Conservation (phyloP, 306 rosid species). For the Malus sylvestris region DNA sequence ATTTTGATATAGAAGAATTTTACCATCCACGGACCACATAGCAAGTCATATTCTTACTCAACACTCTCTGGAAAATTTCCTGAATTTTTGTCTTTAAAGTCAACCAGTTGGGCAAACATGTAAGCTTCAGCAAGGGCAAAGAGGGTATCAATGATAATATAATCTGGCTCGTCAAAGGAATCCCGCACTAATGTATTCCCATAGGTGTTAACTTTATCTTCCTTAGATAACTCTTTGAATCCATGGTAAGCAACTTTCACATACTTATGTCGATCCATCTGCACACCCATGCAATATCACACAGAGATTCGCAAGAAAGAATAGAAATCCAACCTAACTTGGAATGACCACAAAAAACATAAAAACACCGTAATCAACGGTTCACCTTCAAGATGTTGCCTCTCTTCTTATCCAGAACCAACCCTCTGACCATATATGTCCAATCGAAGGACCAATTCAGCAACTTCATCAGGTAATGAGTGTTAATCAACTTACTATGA, state of each 20-base stretch:
- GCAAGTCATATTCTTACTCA: slow-evolving; percentile 52
- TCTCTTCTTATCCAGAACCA: slow-evolving; percentile 94
- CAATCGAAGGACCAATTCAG: slow-evolving; percentile 79
- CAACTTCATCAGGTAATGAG: slow-evolving; percentile 45
- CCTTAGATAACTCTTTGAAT: slow-evolving; percentile 83
- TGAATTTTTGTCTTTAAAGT: slow-evolving; percentile 62
- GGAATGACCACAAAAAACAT: neutral
- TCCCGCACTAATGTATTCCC: slow-evolving; percentile 83
- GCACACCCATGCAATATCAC: slow-evolving; percentile 19
- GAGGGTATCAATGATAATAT: slow-evolving; percentile 90
- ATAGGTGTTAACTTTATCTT: slow-evolving; percentile 80
- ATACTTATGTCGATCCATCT: slow-evolving; percentile 99
- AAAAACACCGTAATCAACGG: neutral
- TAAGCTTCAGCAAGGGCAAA: slow-evolving; percentile 95
- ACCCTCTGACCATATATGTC: slow-evolving; percentile 98
- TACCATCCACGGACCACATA: neutral
- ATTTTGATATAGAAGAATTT: neutral
- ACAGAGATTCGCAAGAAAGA: neutral
- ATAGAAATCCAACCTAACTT: neutral
- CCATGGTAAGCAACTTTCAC: slow-evolving; percentile 99
- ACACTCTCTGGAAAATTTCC: slow-evolving; percentile 49
- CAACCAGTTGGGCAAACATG: slow-evolving; percentile 91
- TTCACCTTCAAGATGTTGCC: slow-evolving; percentile 96
- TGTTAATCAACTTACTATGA: slow-evolving; percentile 19
- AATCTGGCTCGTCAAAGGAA: slow-evolving; percentile 94